phyloP scores from a whole-genome alignment of 2,329 filamentous ascomycete species.

The Nakataea oryzae region DNA sequence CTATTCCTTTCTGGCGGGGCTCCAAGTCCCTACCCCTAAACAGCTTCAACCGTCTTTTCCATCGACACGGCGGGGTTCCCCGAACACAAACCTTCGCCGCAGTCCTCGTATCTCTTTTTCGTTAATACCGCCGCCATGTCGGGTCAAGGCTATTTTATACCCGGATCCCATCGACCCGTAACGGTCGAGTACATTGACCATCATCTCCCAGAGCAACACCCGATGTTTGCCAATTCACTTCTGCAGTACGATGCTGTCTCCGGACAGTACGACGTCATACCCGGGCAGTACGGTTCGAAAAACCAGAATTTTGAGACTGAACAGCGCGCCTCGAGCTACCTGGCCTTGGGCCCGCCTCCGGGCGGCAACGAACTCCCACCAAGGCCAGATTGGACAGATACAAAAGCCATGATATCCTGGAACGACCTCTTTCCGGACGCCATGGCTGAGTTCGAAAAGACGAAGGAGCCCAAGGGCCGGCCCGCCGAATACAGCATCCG shows the following conservation, averaged over 20 bases:
- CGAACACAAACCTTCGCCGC: background rate
- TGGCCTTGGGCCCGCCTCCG: background rate
- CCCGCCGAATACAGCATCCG: background rate
- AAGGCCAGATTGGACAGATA: background rate
- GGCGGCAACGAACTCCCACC: background rate
- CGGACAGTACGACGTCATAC: background rate
- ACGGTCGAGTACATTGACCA: background rate
- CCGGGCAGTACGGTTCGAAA: background rate
- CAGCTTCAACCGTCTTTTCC: too few species aligned
- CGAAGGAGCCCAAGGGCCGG: background rate
- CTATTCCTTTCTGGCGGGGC: too few species aligned
- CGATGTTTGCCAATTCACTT: background rate
- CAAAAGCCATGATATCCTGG: background rate
- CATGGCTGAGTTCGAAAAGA: background rate
- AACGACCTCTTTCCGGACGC: background rate
- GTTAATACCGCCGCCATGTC: background rate
- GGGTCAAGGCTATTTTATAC: background rate
- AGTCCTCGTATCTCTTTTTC: background rate
- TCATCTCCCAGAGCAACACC: background rate
- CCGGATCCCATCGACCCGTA: background rate
- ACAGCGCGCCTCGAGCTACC: background rate
- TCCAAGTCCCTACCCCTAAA: too few species aligned
- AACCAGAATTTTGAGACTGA: background rate
- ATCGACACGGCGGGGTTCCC: background rate
- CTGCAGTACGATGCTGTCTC: background rate